A percentile compares a stretch with the other conserved stretches of the same genome.
phyloP scores from a whole-genome alignment of 2,329 filamentous ascomycete species.

The Delphinella strobiligena region DNA sequence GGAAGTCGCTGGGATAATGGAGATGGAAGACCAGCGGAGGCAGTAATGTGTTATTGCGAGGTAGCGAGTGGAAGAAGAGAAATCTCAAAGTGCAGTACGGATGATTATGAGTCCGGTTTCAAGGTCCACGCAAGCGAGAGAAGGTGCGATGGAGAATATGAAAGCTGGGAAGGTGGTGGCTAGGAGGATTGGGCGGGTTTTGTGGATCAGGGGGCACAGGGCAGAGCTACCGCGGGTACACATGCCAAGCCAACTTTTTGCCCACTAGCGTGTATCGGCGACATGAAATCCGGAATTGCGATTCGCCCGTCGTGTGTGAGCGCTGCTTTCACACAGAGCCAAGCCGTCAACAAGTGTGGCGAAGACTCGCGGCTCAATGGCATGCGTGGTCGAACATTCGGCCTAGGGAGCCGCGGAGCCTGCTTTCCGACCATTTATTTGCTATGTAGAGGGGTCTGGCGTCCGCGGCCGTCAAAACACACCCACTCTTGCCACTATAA shows the following conservation, averaged over 20 bases:
- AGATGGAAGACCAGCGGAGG: conserved; percentile 6
- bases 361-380: neutral
- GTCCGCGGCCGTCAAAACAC: no score
- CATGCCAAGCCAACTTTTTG: neutral
- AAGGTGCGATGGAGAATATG: conserved; percentile 3
- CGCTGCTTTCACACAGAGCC: neutral
- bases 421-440: neutral
- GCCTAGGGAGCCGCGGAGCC: neutral
- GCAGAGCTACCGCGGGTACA: conserved; percentile 1
- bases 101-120: conserved; percentile 3
- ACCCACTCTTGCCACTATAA: no score
- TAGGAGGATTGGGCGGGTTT: conserved; percentile 4
- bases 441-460: no score
- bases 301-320: neutral
- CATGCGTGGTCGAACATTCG: no score
- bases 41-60: conserved; percentile 6
- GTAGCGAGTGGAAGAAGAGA: conserved; percentile 5
- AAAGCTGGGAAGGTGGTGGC: conserved; percentile 1
- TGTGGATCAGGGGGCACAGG: conserved; percentile 4
- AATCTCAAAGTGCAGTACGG: neutral
- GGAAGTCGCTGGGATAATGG: conserved; percentile 8
- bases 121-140: conserved; percentile 3
- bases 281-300: neutral
- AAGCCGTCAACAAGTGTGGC: neutral
- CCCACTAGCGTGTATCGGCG: neutral